phyloP scores from a whole-genome alignment of 2,329 filamentous ascomycete genomes.

The Phyllachora maydis region DNA sequence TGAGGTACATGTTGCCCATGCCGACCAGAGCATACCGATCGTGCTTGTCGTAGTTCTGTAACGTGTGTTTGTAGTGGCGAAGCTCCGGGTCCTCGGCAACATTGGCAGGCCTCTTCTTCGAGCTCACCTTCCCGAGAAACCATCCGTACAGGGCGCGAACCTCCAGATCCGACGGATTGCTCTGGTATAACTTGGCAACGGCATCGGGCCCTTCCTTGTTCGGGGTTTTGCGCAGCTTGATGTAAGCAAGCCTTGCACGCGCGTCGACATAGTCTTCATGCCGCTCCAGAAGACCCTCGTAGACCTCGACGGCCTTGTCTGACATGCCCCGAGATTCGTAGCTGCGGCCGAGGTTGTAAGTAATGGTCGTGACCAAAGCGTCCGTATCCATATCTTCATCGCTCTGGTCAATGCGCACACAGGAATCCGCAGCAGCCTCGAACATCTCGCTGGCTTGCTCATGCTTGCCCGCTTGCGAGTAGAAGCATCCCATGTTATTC shows the following conservation, averaged over 20 bases:
- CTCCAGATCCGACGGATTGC: constrained; percentile 69
- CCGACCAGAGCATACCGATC: constrained; percentile 91
- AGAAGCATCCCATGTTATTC: constrained; percentile 95
- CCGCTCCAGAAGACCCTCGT: constrained; percentile 65
- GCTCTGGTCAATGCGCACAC: constrained; percentile 61
- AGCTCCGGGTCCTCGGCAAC: constrained; percentile 81
- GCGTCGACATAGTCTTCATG: constrained; percentile 90
- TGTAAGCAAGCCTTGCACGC: constrained; percentile 71
- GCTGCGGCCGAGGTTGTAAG: constrained; percentile 84
- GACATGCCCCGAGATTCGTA: constrained; percentile 71
- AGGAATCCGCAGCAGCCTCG: constrained; percentile 76
- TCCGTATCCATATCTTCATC: constrained; percentile 63
- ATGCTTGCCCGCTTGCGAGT: constrained; percentile 72
- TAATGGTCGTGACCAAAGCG: constrained; percentile 84
- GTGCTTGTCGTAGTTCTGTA: constrained; percentile 91
- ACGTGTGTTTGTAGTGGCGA: constrained; percentile 86
- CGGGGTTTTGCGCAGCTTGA: constrained; percentile 62
- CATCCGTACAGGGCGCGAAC: constrained; percentile 86
- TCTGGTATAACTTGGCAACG: constrained; percentile 68
- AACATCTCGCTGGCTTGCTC: constrained; percentile 70
- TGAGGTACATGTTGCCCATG: constrained; percentile 86
- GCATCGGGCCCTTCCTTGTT: constrained; percentile 73
- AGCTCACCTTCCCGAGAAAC: constrained; percentile 67
- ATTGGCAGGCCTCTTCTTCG: constrained; percentile 63
- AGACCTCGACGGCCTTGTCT: constrained; percentile 73